Evolutionary conservation across 208 protist species (phyloP).

Genomic region (Trypanosoma mega): DNA sequence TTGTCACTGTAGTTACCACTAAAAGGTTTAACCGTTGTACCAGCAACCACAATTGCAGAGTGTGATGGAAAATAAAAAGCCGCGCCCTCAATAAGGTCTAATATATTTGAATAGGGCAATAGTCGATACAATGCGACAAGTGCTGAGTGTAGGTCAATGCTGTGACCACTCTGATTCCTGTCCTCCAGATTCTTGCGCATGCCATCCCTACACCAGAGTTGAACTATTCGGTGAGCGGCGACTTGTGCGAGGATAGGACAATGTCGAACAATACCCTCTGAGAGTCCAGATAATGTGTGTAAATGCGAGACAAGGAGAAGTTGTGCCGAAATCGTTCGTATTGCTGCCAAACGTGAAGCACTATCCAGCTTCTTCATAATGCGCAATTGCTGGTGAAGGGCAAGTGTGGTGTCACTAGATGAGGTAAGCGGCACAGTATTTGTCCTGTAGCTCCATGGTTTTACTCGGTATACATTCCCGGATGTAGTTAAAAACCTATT

Average conservation of each 20-base stretch:
- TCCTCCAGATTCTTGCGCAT: too few relatives aligned
- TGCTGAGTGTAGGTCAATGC: slow-evolving; percentile 1
- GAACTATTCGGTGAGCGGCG: slow-evolving; percentile 20
- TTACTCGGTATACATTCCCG: too few relatives aligned
- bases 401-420: background rate
- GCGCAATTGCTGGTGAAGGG: slow-evolving; percentile 17
- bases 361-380: slow-evolving; percentile 8
- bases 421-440: too few relatives aligned
- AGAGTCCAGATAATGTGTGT: slow-evolving; percentile 3
- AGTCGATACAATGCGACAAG: slow-evolving; percentile 17
- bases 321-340: slow-evolving; percentile 13
- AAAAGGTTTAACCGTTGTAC: background rate
- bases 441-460: too few relatives aligned
- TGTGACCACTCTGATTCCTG: background rate
- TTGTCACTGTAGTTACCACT: too few relatives aligned
- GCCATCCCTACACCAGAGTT: slow-evolving; percentile 4
- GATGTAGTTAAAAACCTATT: too few relatives aligned
- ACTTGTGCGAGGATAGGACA: slow-evolving; percentile 19
- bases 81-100: slow-evolving; percentile 16
- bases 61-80: background rate
- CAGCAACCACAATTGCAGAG: background rate
- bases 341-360: slow-evolving; percentile 1
- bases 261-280: slow-evolving; percentile 12
- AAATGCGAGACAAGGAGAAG: slow-evolving; percentile 14
- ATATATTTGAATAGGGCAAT: slow-evolving; percentile 20